These are phyloP conservation scores for Dothistroma pini DNA, from an alignment of 2,329 filamentous ascomycete species.

Conservation along the genomic window DNA sequence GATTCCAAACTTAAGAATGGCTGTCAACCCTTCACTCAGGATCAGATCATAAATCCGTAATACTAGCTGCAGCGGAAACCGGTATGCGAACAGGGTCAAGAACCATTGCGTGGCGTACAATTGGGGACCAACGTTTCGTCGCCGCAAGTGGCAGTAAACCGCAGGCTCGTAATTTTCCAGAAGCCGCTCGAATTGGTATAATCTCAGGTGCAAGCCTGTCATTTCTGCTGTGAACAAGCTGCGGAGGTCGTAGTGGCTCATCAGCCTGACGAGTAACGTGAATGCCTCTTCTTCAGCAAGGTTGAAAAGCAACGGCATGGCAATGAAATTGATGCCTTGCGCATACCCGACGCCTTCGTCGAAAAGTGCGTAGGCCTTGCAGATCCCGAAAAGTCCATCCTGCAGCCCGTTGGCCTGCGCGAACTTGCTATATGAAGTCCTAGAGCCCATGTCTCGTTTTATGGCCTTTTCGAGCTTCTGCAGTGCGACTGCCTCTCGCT, in stretches of 20 bases:
- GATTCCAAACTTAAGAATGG: slow-evolving; percentile 90
- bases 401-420: slow-evolving; percentile 86
- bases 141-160: slow-evolving; percentile 87
- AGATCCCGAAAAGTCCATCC: slow-evolving; percentile 90
- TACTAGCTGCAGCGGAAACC: slow-evolving; percentile 93
- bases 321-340: slow-evolving; percentile 98
- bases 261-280: slow-evolving; percentile 83
- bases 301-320: slow-evolving; percentile 95
- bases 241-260: slow-evolving; percentile 93
- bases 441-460: slow-evolving; percentile 80
- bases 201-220: slow-evolving; percentile 87
- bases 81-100: slow-evolving; percentile 95
- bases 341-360: slow-evolving; percentile 95
- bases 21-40: slow-evolving; percentile 80
- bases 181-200: slow-evolving; percentile 93
- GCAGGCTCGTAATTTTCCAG: slow-evolving; percentile 93
- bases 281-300: slow-evolving; percentile 99
- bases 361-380: slow-evolving; percentile 94
- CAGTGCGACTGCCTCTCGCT: slow-evolving; percentile 68
- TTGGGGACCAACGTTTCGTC: slow-evolving; percentile 81
- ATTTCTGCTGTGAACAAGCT: slow-evolving; percentile 95
- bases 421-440: slow-evolving; percentile 96
- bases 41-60: slow-evolving; percentile 96
- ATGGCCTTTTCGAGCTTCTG: slow-evolving; percentile 89
- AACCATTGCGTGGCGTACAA: slow-evolving; percentile 99